These are phyloP conservation scores for Kwoniella dejecticola DNA, from an alignment of 768 basidiomycete genomes.

Conservation along the genomic window DNA sequence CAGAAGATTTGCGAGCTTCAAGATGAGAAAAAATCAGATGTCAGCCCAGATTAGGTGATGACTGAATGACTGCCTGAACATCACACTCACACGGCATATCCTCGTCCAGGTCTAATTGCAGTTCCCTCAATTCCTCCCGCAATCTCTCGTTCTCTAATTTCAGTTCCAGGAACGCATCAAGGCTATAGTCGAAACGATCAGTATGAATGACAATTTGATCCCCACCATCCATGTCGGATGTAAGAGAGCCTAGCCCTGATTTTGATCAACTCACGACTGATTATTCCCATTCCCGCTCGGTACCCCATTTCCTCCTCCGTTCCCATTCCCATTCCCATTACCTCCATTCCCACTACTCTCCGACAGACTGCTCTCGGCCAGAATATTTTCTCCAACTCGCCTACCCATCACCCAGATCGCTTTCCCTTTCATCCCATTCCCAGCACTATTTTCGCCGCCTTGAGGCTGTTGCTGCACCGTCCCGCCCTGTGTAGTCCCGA, in stretches of 20 bases:
- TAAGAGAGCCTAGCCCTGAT: too few relatives aligned
- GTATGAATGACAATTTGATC: too few relatives aligned
- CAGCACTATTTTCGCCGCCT: constrained; percentile 3
- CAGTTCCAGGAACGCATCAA: constrained; percentile 68
- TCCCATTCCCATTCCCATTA: constrained; percentile 7
- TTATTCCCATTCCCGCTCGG: constrained; percentile 13
- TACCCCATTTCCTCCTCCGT: constrained; percentile 13
- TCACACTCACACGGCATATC: constrained; percentile 31
- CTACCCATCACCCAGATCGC: constrained; percentile 56
- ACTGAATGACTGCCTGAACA: too few relatives aligned
- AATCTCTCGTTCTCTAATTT: constrained; percentile 85
- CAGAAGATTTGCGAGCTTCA: constrained; percentile 23
- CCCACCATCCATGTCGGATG: too few relatives aligned
- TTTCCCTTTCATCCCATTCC: constrained; percentile 37
- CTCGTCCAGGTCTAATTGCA: constrained; percentile 44
- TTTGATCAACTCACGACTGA: constrained; percentile 43
- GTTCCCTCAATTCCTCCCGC: constrained; percentile 60
- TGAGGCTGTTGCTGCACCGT: constrained; percentile 14
- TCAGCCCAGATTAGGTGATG: too few relatives aligned
- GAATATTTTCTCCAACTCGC: constrained; percentile 23
- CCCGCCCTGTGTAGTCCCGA: constrained; percentile 11
- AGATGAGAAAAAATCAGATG: not conserved
- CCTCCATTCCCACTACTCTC: constrained; percentile 12
- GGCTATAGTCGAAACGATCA: constrained; percentile 24
- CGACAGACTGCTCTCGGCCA: constrained; percentile 1